Percentiles rank a stretch among this genome's conserved stretches.
Conservation (phyloP, 2,329 filamentous ascomycete genomes). For the Alternaria burnsii region DNA sequence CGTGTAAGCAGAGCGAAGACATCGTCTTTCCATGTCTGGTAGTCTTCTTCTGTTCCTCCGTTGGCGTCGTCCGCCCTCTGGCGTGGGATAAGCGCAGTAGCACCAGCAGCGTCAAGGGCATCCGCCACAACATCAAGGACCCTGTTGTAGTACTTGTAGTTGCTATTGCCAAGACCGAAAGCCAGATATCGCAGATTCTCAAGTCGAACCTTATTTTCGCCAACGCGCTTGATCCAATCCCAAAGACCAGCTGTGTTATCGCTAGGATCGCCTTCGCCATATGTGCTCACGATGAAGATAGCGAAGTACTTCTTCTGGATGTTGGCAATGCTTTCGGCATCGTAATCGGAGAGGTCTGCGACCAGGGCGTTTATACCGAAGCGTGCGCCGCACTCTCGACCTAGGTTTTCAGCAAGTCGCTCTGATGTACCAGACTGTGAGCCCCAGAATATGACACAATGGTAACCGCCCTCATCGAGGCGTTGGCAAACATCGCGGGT, state of each 20-base stretch:
- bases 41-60: conserved; percentile 56
- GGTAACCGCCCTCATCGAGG: conserved; percentile 48
- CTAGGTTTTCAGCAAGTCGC: conserved; percentile 53
- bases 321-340: conserved; percentile 51
- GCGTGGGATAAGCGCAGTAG: conserved; percentile 40
- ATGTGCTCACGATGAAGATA: conserved; percentile 51
- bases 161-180: conserved; percentile 58
- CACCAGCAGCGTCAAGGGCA: conserved; percentile 45
- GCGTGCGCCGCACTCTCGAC: conserved; percentile 51
- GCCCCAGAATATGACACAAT: conserved; percentile 58
- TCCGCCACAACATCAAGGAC: conserved; percentile 51
- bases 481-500: conserved; percentile 59
- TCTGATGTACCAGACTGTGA: conserved; percentile 60
- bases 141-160: conserved; percentile 58
- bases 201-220: conserved; percentile 28
- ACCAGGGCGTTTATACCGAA: conserved; percentile 54
- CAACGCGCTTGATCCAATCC: conserved; percentile 46
- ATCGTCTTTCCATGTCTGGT: conserved; percentile 54
- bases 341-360: conserved; percentile 60
- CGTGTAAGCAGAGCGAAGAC: conserved; percentile 45
- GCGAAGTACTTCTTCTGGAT: conserved; percentile 40
- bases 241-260: conserved; percentile 50
- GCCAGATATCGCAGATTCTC: conserved; percentile 51
- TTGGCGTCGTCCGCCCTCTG: conserved; percentile 54
- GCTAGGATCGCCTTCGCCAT: conserved; percentile 52